phyloP scores from a whole-genome alignment of 2,329 filamentous ascomycete genomes.

The Gremmenia infestans region DNA sequence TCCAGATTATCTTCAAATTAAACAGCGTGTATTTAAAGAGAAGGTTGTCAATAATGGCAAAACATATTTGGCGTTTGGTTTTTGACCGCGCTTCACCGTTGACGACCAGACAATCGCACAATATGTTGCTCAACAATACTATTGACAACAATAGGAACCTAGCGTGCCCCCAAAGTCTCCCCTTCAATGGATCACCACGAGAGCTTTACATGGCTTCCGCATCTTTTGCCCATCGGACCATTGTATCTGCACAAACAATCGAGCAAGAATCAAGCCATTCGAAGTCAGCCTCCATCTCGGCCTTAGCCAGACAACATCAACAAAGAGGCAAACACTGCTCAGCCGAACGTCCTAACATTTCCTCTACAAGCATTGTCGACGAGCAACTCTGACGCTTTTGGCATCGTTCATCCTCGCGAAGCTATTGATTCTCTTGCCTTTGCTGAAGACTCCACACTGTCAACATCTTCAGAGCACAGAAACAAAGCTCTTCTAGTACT shows the following conservation, averaged over 20 bases:
- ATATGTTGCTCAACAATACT: conserved; percentile 1
- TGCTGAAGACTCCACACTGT: neutral
- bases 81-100: neutral
- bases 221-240: conserved; percentile 10
- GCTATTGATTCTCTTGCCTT: neutral
- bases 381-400: neutral
- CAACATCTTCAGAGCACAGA: conserved; percentile 2
- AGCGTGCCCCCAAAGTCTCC: neutral
- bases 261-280: conserved; percentile 6
- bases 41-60: neutral
- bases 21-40: neutral
- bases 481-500: conserved; percentile 2
- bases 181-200: conserved; percentile 1
- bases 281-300: conserved; percentile 1
- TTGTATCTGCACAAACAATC: conserved; percentile 19
- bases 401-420: neutral
- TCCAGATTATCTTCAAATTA: too few relatives aligned
- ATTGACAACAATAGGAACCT: conserved; percentile 7
- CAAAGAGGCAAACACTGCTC: neutral
- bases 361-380: conserved; percentile 15
- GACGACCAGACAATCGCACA: neutral
- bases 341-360: conserved; percentile 1
- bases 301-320: conserved; percentile 1
- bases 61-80: conserved; percentile 1
- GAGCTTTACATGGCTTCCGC: neutral